Base-by-base conservation (phyloP, 2,329 filamentous ascomycete species). In the Cladosporium velox region DNA sequence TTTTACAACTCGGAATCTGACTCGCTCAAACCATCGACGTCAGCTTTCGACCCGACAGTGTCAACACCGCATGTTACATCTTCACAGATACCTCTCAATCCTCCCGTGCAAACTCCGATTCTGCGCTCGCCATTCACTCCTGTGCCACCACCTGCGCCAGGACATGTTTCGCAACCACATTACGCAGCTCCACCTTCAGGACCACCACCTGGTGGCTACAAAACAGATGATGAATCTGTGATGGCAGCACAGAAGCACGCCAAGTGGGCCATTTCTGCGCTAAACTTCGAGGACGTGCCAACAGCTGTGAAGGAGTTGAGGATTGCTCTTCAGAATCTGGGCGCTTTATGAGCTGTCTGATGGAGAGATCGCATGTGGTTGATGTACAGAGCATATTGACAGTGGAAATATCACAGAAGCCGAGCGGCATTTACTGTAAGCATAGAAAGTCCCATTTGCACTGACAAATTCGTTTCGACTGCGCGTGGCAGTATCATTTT, bases 231-330 rank as follows among this genome's bases (percentile, higher is more conserved):
- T 70, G 81, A 84, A 67, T 84, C 90, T 0, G 90, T 97, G 41
- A 82, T 87, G 41, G 86, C 89, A 72, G 94, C 95, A 4, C 93
- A 97, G 77, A 99, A 98, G 77, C 95, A 98, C 80, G 93, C 94
- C 2, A 93, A 92, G 73, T 99, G 92, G 92, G 95, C 95, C 0
- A 96, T 98, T 51, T 97, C 93, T 12, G 95, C 95, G 0, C 81
- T 99, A 58, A 97, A 97, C 73, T 99, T 99, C 78, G 95, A 99
- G 72, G 95, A 99, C 76, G 91, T 96, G 1, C 84, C 89, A 1
- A 99, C 95, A 0, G 95, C 95, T 0, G 89, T 98, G 4, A 89
- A 89, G 73, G 93, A 99, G 75, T 78, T 99, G 68, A 87, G 87
- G 62, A 88, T 87, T 67, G 95, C 95, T 3, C 79, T 99, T 68